Evolutionary conservation across 257 asterid species (phyloP).

Genomic region (Scutellaria galericulata): DNA sequence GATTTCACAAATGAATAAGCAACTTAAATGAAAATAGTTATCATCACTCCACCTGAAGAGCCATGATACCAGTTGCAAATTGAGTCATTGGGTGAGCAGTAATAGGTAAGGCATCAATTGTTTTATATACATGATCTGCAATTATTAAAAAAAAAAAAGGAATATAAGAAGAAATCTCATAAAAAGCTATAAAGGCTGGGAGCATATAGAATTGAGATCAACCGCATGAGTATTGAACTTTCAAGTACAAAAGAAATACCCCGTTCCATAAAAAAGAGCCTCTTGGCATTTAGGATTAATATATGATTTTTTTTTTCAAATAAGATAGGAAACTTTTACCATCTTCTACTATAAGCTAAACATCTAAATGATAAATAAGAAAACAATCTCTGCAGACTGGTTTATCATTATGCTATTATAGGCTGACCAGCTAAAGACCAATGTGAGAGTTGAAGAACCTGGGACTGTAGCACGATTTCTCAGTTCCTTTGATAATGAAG

Average conservation of each 20-base stretch:
- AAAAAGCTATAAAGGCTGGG: conserved; percentile 8
- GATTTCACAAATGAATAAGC: conserved; percentile 16
- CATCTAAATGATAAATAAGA: no score
- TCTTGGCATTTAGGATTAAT: neutral
- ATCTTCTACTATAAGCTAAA: neutral
- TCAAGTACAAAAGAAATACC: conserved; percentile 11
- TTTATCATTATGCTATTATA: conserved; percentile 12
- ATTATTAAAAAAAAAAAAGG: no score
- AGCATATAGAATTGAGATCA: conserved; percentile 6
- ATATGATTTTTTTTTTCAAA: neutral
- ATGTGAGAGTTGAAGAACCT: conserved; percentile 56
- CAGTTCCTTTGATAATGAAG: conserved; percentile 83
- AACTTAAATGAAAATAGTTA: conserved; percentile 16
- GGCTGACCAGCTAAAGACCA: conserved; percentile 19
- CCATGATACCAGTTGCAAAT: no score
- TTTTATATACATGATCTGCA: no score
- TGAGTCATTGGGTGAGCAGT: no score
- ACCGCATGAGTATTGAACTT: neutral
- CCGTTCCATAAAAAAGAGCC: neutral
- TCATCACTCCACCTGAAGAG: conserved; percentile 32
- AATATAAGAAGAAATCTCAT: conserved; percentile 23
- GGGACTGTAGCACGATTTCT: conserved; percentile 88
- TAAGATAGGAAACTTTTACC: neutral
- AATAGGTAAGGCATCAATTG: no score
- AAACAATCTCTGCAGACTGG: neutral